Evolutionary conservation across 2,329 filamentous ascomycete genomes (phyloP).

Genomic region (Pseudocercospora musae): DNA sequence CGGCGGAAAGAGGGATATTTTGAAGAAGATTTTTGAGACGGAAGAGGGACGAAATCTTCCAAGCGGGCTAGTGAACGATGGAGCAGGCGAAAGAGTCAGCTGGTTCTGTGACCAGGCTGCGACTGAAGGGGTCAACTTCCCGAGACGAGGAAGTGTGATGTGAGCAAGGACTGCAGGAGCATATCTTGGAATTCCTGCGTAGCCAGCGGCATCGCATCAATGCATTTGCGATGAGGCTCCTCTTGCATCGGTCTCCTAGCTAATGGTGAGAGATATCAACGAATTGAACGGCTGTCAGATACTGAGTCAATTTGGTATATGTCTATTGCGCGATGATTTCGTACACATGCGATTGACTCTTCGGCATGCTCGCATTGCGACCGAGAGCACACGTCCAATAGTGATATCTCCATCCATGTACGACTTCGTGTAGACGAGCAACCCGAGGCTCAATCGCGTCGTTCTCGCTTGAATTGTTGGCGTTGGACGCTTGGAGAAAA

Average conservation of each 20-base stretch:
- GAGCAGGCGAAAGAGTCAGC: conserved; percentile 77
- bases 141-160: conserved; percentile 62
- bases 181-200: not conserved
- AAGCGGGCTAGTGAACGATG: conserved; percentile 82
- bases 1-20: conserved; percentile 80
- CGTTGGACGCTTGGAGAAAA: not conserved
- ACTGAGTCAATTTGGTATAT: not conserved
- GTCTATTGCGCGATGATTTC: not conserved
- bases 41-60: conserved; percentile 72
- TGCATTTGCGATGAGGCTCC: not conserved
- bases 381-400: not conserved
- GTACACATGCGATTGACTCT: not conserved
- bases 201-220: not conserved
- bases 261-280: not conserved
- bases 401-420: not conserved
- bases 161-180: not conserved
- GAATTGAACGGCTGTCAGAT: conserved; percentile 3
- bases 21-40: conserved; percentile 86
- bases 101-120: conserved; percentile 93
- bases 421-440: not conserved
- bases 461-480: not conserved
- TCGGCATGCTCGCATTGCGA: too few relatives aligned
- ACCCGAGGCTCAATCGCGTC: not conserved
- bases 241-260: not conserved
- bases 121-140: conserved; percentile 79